These are phyloP conservation scores for Lithospermum erythrorhizon DNA, from an alignment of 257 asterid genomes.

Conservation along the genomic window DNA sequence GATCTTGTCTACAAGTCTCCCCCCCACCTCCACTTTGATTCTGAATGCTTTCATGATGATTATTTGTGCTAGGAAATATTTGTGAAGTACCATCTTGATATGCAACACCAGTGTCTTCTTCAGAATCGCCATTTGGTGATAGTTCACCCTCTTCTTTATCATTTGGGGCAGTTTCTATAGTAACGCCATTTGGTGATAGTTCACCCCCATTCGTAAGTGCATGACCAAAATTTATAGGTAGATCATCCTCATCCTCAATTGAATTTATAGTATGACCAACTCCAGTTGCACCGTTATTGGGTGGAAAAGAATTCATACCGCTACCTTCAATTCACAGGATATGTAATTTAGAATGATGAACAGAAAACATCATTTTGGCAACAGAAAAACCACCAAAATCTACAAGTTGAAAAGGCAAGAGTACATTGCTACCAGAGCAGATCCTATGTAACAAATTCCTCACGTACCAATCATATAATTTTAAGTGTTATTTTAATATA, in stretches of 20 bases:
- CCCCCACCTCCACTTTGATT: slow-evolving; percentile 4
- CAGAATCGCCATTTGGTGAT: slow-evolving; percentile 19
- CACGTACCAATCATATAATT: no score
- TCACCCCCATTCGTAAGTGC: no score
- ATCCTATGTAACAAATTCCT: no score
- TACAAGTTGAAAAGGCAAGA: neutral
- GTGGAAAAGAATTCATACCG: neutral
- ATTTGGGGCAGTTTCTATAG: slow-evolving; percentile 6
- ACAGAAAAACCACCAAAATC: neutral
- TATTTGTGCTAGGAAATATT: neutral
- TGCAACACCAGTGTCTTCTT: slow-evolving; percentile 17
- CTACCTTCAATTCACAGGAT: neutral
- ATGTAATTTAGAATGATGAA: neutral
- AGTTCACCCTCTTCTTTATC: slow-evolving; percentile 26
- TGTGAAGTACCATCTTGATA: neutral
- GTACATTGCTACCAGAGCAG: neutral
- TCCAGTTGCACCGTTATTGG: slow-evolving; percentile 3
- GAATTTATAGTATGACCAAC: neutral
- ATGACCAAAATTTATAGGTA: no score
- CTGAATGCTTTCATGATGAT: neutral
- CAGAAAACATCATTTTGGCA: neutral
- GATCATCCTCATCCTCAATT: neutral
- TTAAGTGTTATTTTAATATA: no score
- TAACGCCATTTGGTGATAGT: no score
- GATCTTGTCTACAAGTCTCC: slow-evolving; percentile 10